Conservation (phyloP, 148 eudicot genomes). For the Camellia granthamiana region DNA sequence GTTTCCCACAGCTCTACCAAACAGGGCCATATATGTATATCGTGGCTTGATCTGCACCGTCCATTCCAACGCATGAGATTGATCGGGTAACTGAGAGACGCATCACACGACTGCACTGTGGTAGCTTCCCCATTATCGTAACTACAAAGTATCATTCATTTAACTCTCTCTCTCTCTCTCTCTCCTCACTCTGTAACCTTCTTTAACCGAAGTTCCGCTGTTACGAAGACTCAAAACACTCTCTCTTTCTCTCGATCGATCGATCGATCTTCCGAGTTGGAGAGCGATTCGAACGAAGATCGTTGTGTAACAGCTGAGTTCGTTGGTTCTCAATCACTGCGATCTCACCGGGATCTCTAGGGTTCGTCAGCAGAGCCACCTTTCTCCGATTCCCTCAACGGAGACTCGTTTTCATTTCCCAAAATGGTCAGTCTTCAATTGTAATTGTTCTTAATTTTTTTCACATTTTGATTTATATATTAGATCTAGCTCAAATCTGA, state of each 20-base stretch:
- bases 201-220: conserved; percentile 8
- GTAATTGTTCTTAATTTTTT: neutral
- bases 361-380: neutral
- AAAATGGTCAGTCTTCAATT: conserved; percentile 35
- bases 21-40: too few species aligned
- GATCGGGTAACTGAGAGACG: neutral
- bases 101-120: neutral
- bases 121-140: neutral
- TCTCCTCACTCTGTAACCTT: neutral
- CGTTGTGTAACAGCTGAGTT: conserved; percentile 4
- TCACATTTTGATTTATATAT: neutral
- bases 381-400: conserved; percentile 13
- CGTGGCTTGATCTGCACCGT: neutral
- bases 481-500: conserved; percentile 35
- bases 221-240: neutral
- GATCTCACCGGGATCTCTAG: conserved; percentile 15
- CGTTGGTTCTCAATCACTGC: neutral
- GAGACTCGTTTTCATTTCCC: conserved; percentile 4
- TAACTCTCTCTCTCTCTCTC: neutral
- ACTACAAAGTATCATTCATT: conserved; percentile 12
- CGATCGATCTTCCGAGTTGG: neutral
- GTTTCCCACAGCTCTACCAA: too few species aligned
- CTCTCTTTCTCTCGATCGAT: conserved; percentile 4
- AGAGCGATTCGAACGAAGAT: conserved; percentile 6
- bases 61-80: neutral